These are phyloP conservation scores for Eucalyptus virginea DNA, from an alignment of 345 rosid genomes.

Conservation along the genomic window DNA sequence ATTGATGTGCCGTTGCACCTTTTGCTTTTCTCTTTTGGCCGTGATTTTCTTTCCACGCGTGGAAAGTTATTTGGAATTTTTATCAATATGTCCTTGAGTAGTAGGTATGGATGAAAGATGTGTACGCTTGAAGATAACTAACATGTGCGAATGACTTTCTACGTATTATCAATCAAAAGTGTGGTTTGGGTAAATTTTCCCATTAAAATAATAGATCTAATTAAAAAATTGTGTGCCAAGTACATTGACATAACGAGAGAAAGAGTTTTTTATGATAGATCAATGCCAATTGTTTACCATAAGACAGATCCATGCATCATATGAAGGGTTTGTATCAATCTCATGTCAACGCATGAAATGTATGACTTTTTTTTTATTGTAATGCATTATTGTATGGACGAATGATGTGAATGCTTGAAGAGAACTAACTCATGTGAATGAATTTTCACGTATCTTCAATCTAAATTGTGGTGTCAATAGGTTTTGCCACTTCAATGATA, in stretches of 20 bases:
- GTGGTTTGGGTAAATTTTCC: neutral
- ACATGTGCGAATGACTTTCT: neutral
- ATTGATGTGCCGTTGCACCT: neutral
- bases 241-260: neutral
- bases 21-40: neutral
- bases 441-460: neutral
- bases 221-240: neutral
- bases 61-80: neutral
- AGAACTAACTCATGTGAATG: neutral
- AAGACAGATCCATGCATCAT: neutral
- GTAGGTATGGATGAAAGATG: neutral
- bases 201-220: neutral
- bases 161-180: neutral
- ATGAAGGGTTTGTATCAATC: neutral
- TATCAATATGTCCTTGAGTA: neutral
- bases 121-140: neutral
- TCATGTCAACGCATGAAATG: neutral
- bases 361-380: neutral
- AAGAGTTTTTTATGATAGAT: neutral
- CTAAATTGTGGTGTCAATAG: neutral
- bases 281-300: neutral
- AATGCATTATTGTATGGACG: neutral
- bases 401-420: neutral
- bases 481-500: neutral
- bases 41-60: neutral